Evolutionary conservation across 805 yeast species (phyloP), one percentile per base, ranked within the genome.

Genomic region (Zygoascus flipseniorum): DNA sequence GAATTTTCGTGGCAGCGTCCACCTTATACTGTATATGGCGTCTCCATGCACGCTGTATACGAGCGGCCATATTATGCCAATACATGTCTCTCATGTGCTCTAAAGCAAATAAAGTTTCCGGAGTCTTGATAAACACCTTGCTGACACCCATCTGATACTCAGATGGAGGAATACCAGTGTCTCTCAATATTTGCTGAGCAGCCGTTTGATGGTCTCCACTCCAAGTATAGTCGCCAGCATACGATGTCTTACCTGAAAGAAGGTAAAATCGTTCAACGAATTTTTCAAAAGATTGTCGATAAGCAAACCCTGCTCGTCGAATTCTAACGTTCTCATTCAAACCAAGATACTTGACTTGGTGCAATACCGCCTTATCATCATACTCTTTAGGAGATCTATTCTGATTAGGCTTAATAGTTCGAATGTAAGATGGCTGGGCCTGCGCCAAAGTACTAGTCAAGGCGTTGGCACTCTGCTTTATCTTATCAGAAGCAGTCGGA

Each of bases 231-330:
- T 82, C 86, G 61, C 87, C 87, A 2, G 99, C 99, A 70, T 93
- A 93, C 5, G 97, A 93, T 35, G 97, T 90, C 60, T 82, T 80
- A 4, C 89, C 81, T 1, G 97, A 89, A 47, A 93, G 73, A 51
- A 93, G 72, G 67, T 89, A 92, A 67, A 93, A 93, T 65, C 98
- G 77, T 70, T 93, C 97, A 16, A 89, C 97, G 65, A 93, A 93
- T 69, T 90, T 90, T 55, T 93, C 97, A 69, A 89, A 93, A 0
- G 97, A 87, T 60, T 95, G 96, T 71, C 99, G 84, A 65, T 90
- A 93, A 1, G 99, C 99, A 70, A 93, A 93, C 48, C 99, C 99
- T 0, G 99, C 98, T 75, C 99, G 85, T 76, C 99, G 82, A 60
- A 93, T 93, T 58, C 98, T 81, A 50, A 93, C 98, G 69, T 93